phyloP scores from a whole-genome alignment of 805 yeast species.

The Priceomyces carsonii region DNA sequence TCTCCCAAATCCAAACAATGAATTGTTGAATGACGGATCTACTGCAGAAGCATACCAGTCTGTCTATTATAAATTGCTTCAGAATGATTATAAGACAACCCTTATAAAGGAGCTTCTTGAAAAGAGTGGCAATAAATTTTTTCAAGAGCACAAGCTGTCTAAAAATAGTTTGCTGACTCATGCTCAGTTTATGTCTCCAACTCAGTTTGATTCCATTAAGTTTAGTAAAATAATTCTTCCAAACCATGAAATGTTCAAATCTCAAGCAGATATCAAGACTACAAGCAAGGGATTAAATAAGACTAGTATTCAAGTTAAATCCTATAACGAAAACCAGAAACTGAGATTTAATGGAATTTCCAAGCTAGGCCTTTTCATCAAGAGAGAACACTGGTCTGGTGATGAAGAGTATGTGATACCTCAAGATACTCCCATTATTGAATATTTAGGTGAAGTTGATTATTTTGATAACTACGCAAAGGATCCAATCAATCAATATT shows the following conservation, averaged over 20 bases:
- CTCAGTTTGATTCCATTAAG: constrained; percentile 29
- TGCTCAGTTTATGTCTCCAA: constrained; percentile 19
- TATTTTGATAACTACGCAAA: constrained; percentile 60
- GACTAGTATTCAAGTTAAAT: constrained; percentile 49
- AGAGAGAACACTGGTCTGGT: constrained; percentile 14
- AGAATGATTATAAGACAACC: constrained; percentile 45
- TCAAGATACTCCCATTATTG: constrained; percentile 53
- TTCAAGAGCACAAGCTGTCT: neutral
- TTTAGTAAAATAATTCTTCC: constrained; percentile 34
- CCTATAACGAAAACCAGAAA: constrained; percentile 58
- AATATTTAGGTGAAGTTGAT: constrained; percentile 73
- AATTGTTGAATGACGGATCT: constrained; percentile 38
- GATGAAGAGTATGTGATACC: constrained; percentile 28
- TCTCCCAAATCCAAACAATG: constrained; percentile 46
- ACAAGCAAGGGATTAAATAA: constrained; percentile 21
- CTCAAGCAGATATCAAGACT: constrained; percentile 34
- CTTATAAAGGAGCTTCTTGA: constrained; percentile 23
- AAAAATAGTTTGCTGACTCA: too few species aligned
- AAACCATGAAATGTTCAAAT: constrained; percentile 31
- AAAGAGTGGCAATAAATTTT: constrained; percentile 22
- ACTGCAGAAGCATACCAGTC: constrained; percentile 52
- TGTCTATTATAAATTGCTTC: constrained; percentile 48
- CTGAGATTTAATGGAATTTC: constrained; percentile 69
- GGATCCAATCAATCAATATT: constrained; percentile 75
- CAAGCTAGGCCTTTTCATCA: constrained; percentile 59